Base-by-base conservation (phyloP, 176 grass and related monocot genomes). In the Phragmites australis region DNA sequence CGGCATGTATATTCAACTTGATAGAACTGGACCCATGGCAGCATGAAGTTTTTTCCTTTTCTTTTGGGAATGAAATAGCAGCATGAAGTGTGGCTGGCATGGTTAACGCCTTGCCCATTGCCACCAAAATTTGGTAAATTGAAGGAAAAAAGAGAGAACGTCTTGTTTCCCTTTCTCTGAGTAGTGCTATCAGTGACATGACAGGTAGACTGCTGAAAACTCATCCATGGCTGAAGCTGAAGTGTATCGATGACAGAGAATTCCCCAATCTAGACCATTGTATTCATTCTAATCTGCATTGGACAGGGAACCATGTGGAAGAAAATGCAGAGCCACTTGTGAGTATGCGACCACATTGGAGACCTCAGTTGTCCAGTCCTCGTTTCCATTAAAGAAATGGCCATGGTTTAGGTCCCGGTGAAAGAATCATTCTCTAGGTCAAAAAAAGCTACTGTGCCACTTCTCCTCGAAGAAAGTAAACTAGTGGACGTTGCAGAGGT, bases 331-430 rank as follows among this genome's bases (percentile, higher is more conserved):
- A 14, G 12, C 65, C 48, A 68, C 49, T 18, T 68, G 61, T 25
- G 81, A 65, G 22, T 65, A 16, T 55, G 49, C 58, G 59, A 40
- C 2, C 9, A 23, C 73, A 39, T 72, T 55, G 79, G 85, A 23
- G 70, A 31, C 19, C 62, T 81, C 44, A 75, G 59, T 41, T 68
- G 68, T 34, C 46, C 16, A 30, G 8, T 31, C 68, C 18, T 52
- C 69, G 37, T 82, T 52, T 41, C 3, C 46, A 65, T 18, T 83
- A 30, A 73, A 82, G n/a, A 74, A 82, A n/a, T 2, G 56, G 42
- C 2, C n/a, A 52, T 37, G 70, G 56, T 42, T 64, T 37, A 71
- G 30, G 2, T 49, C 68, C 46, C 68, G 46, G 21, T 55, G 63
- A 29, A 46, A 23, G 63, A 42, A 41, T 68, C 48, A 55, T 19